phyloP scores from a whole-genome alignment of 2,329 filamentous ascomycete genomes.

The Gliomastix tumulicola region DNA sequence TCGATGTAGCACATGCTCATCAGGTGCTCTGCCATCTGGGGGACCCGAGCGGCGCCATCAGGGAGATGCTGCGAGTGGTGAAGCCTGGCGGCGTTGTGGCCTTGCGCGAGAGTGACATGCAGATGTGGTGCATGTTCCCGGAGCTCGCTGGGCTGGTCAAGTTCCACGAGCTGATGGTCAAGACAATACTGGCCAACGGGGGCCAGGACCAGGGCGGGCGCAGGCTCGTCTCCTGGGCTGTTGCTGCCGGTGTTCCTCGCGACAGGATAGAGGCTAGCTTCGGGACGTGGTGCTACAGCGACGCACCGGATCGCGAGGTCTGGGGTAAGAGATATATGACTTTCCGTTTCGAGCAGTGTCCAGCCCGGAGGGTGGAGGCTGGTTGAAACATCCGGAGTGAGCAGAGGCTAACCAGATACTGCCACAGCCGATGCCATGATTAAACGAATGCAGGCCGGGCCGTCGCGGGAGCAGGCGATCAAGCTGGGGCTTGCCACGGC shows the following conservation, averaged over 20 bases:
- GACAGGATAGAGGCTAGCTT: slow-evolving; percentile 14
- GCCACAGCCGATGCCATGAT: slow-evolving; percentile 16
- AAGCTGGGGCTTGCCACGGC: slow-evolving; percentile 14
- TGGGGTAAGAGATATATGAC: slow-evolving; percentile 16
- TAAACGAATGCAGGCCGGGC: slow-evolving; percentile 12
- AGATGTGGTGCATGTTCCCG: slow-evolving; percentile 19
- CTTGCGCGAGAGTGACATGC: slow-evolving; percentile 18
- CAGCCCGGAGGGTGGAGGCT: no score
- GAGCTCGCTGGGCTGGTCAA: slow-evolving; percentile 12
- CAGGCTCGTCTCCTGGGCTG: slow-evolving; percentile 16
- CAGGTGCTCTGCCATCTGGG: slow-evolving; percentile 34
- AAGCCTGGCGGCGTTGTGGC: slow-evolving; percentile 35
- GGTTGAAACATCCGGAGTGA: no score
- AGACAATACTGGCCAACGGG: slow-evolving; percentile 12
- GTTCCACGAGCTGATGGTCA: slow-evolving; percentile 13
- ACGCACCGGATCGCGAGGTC: slow-evolving; percentile 11
- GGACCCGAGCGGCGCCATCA: slow-evolving; percentile 21
- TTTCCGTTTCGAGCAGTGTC: no score
- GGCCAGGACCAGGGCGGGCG: slow-evolving; percentile 17
- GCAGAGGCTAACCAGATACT: slow-evolving; percentile 4
- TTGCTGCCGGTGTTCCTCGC: slow-evolving; percentile 14
- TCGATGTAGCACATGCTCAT: slow-evolving; percentile 34
- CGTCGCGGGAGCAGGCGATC: slow-evolving; percentile 14
- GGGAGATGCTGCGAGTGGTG: slow-evolving; percentile 34
- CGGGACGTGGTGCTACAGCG: slow-evolving; percentile 20